Base-by-base conservation (phyloP, 73 alveolate genomes). In the Symbiodinium natans region DNA sequence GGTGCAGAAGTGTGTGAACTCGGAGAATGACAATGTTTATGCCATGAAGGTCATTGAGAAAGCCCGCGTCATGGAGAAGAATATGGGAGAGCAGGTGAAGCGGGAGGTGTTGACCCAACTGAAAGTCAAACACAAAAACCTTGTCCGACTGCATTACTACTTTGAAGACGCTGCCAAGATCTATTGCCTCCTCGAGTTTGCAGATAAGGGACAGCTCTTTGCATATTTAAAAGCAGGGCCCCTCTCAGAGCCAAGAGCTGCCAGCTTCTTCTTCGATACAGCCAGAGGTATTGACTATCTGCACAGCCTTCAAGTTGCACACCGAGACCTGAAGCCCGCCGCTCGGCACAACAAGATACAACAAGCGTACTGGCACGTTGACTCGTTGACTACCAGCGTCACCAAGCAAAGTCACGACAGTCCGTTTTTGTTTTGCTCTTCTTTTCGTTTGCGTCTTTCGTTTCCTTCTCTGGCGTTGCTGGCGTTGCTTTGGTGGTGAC, bases 1-100 rank as follows among this genome's bases (percentile, higher is more conserved):
- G 19, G 95, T 88, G 39, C 95, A 63, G 86, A 38, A n/a, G 39
- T 74, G 80, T 27, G 41, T 31, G n/a, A 36, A n/a, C 1, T 19
- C 36, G 11, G 39, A 10, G 15, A 40, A 8, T 6, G 54, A 52
- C 42, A 27, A 73, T 27, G 86, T 68, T 42, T 90, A 40, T 73
- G 96, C 96, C 54, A 90, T 90, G 96, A 90, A 90, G 87, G 48
- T 73, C 75, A 90, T 90, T 33, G 96, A 90, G 38, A 90, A 90
- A 88, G 75, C 86, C 54, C 75, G 77, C 19, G 96, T 90, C 31
- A 59, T 71, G 48, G 86, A 90, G 46, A 27, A 34, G 43, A 33
- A 63, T 31, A 88, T 88, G 95, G 86, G 46, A 42, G 95, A 88
- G 54, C 95, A 88, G 73, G 95, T 63, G 86, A 88, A 56, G 77